phyloP scores from a whole-genome alignment of 2,329 filamentous ascomycete genomes.

The Phyllachora maydis region DNA sequence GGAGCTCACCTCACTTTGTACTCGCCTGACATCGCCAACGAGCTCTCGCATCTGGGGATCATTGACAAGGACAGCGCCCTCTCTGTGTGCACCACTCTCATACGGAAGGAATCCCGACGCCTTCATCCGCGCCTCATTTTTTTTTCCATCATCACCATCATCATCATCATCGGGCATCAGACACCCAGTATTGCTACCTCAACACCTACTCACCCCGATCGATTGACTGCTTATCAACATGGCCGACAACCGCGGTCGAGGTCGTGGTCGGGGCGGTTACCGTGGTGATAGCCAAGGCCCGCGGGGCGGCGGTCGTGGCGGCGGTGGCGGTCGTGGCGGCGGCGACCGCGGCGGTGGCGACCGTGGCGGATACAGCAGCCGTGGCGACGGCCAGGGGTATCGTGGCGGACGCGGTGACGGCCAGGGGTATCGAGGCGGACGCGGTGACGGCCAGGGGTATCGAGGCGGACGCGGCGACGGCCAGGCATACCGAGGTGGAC shows the following conservation, averaged over 20 bases:
- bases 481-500: constrained; percentile 2
- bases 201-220: background rate
- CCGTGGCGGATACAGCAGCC: constrained; percentile 6
- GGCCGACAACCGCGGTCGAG: constrained; percentile 8
- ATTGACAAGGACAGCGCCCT: too few species aligned
- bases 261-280: constrained; percentile 6
- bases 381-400: constrained; percentile 5
- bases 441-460: constrained; percentile 2
- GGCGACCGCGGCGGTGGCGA: constrained; percentile 5
- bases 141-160: too few species aligned
- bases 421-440: constrained; percentile 2
- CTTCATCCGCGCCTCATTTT: too few species aligned
- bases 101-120: too few species aligned
- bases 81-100: too few species aligned
- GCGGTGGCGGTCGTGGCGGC: constrained; percentile 3
- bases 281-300: constrained; percentile 4
- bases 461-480: constrained; percentile 4
- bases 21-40: too few species aligned
- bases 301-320: too few species aligned
- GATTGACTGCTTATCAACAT: constrained; percentile 1
- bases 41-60: too few species aligned
- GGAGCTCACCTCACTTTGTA: too few species aligned
- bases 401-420: constrained; percentile 3
- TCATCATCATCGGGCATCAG: background rate
- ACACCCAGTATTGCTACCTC: background rate